Base-by-base conservation (phyloP, 1,284 basidiomycete genomes). In the Leccinum fallax region DNA sequence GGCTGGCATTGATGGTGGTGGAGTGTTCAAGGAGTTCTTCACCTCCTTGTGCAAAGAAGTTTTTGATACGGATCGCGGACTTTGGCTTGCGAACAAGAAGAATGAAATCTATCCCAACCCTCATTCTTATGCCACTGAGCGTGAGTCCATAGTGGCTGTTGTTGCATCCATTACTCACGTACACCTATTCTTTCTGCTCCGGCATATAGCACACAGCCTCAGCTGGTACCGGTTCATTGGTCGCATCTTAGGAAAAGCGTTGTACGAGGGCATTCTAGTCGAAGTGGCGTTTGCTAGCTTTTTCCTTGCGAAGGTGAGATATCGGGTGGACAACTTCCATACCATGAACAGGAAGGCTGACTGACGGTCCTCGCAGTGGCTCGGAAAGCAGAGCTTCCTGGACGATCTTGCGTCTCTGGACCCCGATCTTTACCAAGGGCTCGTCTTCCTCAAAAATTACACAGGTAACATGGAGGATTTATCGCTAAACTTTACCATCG, bases 1-100 rank as follows among this genome's bases (percentile, higher is more conserved):
- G 71, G 89, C 90, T 32, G 94, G 95, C 0, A 96, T 97, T 36
- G 96, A 99, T 69, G 97, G 97, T 1, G 96, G 97, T 3, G 97
- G 97, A 0, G 87, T 99, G 8, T 98, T 98, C 81, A 99, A 99
- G 74, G 97, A 98, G 76, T 97, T 99, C 71, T 85, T 99, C 70
- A 98, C 95, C 2, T 91, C 89, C 13, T 76, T 98, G 21, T 90
- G 88, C 59, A 95, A 93, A 70, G 95, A 98, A 74, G 96, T 93
- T 0, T 98, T 99, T 66, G 95, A 99, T 71, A 92, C 92, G 0
- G 88, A 98, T 71, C 87, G 95, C 16, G 97, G 97, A 2, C 79
- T 99, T 13, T 99, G 97, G 97, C 80, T 95, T 49, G 88, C 86
- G 30, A 99, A 91, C 58, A 85, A 89, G 74, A 88, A 94, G 71